Evolutionary conservation across 305 asterid species (phyloP), one percentile per base, ranked within the genome.

Genomic region (Fraxinus latifolia): DNA sequence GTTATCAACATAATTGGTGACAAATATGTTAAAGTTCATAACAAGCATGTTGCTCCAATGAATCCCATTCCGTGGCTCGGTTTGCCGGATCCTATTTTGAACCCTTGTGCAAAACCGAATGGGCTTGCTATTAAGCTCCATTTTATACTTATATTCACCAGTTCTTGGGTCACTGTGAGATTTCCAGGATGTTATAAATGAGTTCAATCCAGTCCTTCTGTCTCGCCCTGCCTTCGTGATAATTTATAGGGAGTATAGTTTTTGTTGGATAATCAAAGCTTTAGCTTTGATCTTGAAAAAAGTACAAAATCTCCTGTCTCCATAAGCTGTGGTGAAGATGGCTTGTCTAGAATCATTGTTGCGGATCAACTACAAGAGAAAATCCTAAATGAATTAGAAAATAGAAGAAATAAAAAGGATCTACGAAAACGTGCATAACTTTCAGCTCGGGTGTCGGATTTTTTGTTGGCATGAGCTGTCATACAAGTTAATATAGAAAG

Each of bases 51-150:
- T 88, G 19, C 87, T 88, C 83, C 79, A 77, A 5, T 80, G 68
- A 42, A 80, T 32, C 60, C 91, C 91, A 11, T 85, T 83, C 91
- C 88, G 86, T 31, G 88, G 83, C n/a, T 89, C 88, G 23, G 84
- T 84, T n/a, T 88, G 80, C 90, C 90, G 81, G 53, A 79, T 5
- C 23, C 62, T 3, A 5, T 29, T 50, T 5, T 15, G 62, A 50
- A 3, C 21, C 62, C 15, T 65, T 65, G 15, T 6, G 6, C 4
- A 65, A 23, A 11, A 65, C 25, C 2, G 23, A 65, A 11, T 65
- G 36, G 74, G 74, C 3, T 2, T 21, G 6, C 34, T 34, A 8
- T 25, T 67, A 29, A 3, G 36, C n/a, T 67, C 74, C 73, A 65
- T 7, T 65, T 65, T 65, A 14, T 2, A 23, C 0, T 1, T 4